Conservation (phyloP, 2,329 filamentous ascomycete genomes). For the Cladophialophora bantiana region DNA sequence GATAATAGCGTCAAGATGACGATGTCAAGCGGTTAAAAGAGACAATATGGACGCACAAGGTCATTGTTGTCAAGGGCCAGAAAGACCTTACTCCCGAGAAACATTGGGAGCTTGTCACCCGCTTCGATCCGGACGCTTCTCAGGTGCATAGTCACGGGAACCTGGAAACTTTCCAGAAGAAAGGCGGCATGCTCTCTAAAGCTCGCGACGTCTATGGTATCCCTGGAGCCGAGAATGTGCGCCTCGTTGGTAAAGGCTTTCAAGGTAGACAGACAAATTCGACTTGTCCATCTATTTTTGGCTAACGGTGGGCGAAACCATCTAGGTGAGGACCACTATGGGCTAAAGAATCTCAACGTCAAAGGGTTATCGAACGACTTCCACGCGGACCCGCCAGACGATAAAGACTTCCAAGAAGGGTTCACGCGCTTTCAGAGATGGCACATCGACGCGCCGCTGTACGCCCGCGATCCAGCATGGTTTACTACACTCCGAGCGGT, state of each 20-base stretch:
- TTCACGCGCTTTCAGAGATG: slow-evolving; percentile 56
- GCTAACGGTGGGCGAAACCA: background rate
- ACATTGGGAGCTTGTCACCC: slow-evolving; percentile 56
- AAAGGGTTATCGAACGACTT: slow-evolving; percentile 47
- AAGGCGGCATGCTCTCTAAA: slow-evolving; percentile 51
- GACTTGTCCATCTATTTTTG: background rate
- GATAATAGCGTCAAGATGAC: slow-evolving; percentile 41
- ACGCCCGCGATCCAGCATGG: slow-evolving; percentile 51
- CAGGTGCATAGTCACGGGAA: slow-evolving; percentile 54
- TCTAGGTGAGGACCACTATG: slow-evolving; percentile 52
- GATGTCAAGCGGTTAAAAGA: slow-evolving; percentile 49
- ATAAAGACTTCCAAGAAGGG: slow-evolving; percentile 50
- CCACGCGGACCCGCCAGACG: slow-evolving; percentile 46
- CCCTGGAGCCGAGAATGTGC: slow-evolving; percentile 54
- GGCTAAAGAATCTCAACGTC: slow-evolving; percentile 50
- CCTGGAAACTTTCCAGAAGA: slow-evolving; percentile 51
- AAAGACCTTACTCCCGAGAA: slow-evolving; percentile 51
- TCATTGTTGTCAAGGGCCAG: slow-evolving; percentile 55
- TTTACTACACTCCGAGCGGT: slow-evolving; percentile 54
- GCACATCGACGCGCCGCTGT: slow-evolving; percentile 58
- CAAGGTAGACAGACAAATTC: slow-evolving; percentile 41
- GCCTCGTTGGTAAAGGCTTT: slow-evolving; percentile 55
- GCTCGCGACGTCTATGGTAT: slow-evolving; percentile 48
- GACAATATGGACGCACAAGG: slow-evolving; percentile 54
- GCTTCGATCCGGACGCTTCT: slow-evolving; percentile 53